Evolutionary conservation across 495 filamentous ascomycete species (phyloP).

Genomic region (Penicillium cataractarum): DNA sequence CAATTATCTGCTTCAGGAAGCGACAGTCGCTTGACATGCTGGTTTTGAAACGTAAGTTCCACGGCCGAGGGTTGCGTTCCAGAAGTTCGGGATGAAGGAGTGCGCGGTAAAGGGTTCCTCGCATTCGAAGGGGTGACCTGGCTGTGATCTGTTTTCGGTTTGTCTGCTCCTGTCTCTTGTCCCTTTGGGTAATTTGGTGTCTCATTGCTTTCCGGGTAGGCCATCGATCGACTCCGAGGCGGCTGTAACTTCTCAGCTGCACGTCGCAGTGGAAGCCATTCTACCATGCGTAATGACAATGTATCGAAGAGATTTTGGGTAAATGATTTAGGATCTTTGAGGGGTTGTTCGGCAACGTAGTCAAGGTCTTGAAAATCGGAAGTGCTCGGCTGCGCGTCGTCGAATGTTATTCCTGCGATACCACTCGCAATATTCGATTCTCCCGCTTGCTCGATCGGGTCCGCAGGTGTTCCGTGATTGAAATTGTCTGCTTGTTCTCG

Average conservation of each 20-base stretch:
- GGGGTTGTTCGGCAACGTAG: constrained; percentile 46
- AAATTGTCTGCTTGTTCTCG: neutral
- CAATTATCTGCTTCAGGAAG: constrained; percentile 44
- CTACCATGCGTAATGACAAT: constrained; percentile 74
- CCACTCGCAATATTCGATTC: constrained; percentile 1
- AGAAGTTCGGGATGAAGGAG: constrained; percentile 36
- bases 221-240: constrained; percentile 8
- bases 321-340: constrained; percentile 82
- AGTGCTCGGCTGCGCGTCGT: constrained; percentile 11
- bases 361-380: constrained; percentile 29
- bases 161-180: constrained; percentile 13
- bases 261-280: constrained; percentile 68
- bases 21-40: constrained; percentile 47
- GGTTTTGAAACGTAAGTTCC: constrained; percentile 43
- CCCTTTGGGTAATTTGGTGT: constrained; percentile 20
- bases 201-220: constrained; percentile 4
- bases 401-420: neutral
- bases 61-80: constrained; percentile 34
- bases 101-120: constrained; percentile 29
- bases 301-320: constrained; percentile 82
- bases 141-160: constrained; percentile 13
- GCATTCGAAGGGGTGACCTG: constrained; percentile 3
- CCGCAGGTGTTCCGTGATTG: neutral
- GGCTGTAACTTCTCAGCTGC: constrained; percentile 27
- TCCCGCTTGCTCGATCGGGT: neutral